A percentile compares a stretch with the other conserved stretches of the same genome.
phyloP scores from a whole-genome alignment of 371 early-diverging fungal species.

The Haplosporangium sp. region DNA sequence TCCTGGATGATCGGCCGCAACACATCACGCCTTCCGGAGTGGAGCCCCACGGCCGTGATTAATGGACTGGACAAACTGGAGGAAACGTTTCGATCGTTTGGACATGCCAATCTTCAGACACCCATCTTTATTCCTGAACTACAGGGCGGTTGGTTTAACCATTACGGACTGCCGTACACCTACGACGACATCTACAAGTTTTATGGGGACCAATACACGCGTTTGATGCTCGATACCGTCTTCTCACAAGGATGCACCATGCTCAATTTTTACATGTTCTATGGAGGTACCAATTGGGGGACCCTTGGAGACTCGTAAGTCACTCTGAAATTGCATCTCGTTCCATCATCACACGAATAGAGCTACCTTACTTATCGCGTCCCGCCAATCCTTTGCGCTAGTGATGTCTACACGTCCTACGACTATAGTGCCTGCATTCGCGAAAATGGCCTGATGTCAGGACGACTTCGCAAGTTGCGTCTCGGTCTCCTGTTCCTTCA shows the following conservation, averaged over 20 bases:
- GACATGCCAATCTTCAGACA: slow-evolving; percentile 70
- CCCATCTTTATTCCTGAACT: slow-evolving; percentile 85
- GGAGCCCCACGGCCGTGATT: slow-evolving; percentile 71
- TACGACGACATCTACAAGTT: slow-evolving; percentile 78
- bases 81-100: slow-evolving; percentile 76
- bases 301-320: slow-evolving; percentile 81
- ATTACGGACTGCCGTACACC: slow-evolving; percentile 72
- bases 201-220: slow-evolving; percentile 80
- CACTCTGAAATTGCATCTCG: neutral
- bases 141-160: slow-evolving; percentile 88
- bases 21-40: slow-evolving; percentile 66
- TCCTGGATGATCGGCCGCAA: slow-evolving; percentile 67
- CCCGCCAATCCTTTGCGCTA: slow-evolving; percentile 21
- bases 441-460: slow-evolving; percentile 79
- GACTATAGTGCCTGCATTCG: slow-evolving; percentile 86
- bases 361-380: neutral
- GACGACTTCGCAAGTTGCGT: slow-evolving; percentile 73
- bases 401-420: slow-evolving; percentile 83
- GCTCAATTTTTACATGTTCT: slow-evolving; percentile 78
- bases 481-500: slow-evolving; percentile 71
- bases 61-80: slow-evolving; percentile 74
- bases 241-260: slow-evolving; percentile 80
- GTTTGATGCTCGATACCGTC: slow-evolving; percentile 67
- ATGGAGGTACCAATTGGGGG: slow-evolving; percentile 91
- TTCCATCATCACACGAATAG: neutral